phyloP scores from a whole-genome alignment of 2,329 filamentous ascomycete species.

The Monilinia fructicola region DNA sequence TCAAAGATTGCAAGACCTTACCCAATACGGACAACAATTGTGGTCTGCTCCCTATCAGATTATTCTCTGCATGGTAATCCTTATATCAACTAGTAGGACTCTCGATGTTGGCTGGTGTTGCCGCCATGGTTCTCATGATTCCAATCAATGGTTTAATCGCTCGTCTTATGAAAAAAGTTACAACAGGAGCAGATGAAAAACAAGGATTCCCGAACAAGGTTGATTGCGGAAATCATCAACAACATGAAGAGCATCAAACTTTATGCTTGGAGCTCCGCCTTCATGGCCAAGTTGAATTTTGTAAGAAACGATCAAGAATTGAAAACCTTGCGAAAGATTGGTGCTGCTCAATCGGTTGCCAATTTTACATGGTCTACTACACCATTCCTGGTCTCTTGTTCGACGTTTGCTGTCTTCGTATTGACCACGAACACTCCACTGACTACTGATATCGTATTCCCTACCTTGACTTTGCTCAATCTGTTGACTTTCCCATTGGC shows the following conservation, averaged over 20 bases:
- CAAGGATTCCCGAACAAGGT: conserved; percentile 86
- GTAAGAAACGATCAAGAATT: conserved; percentile 95
- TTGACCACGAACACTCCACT: conserved; percentile 77
- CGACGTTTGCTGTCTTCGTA: conserved; percentile 93
- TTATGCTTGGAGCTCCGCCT: conserved; percentile 95
- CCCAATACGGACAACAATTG: conserved; percentile 91
- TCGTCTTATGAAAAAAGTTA: conserved; percentile 83
- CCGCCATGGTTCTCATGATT: conserved; percentile 96
- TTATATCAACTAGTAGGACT: conserved; percentile 92
- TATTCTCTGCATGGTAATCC: conserved; percentile 85
- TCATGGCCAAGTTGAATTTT: conserved; percentile 95
- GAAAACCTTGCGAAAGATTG: conserved; percentile 93
- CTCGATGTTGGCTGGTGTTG: conserved; percentile 94
- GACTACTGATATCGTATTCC: conserved; percentile 94
- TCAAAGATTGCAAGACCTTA: conserved; percentile 89
- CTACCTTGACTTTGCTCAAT: conserved; percentile 90
- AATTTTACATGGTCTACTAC: conserved; percentile 99
- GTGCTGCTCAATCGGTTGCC: conserved; percentile 86
- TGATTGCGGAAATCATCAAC: conserved; percentile 97
- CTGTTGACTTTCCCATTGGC: conserved; percentile 92
- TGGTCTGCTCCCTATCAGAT: conserved; percentile 99
- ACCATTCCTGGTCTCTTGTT: conserved; percentile 95
- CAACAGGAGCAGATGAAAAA: conserved; percentile 99
- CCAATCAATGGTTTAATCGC: conserved; percentile 92
- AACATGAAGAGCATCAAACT: conserved; percentile 99